These are phyloP conservation scores for Solanum tarapatanum DNA, from an alignment of 257 asterid genomes.

Conservation along the genomic window DNA sequence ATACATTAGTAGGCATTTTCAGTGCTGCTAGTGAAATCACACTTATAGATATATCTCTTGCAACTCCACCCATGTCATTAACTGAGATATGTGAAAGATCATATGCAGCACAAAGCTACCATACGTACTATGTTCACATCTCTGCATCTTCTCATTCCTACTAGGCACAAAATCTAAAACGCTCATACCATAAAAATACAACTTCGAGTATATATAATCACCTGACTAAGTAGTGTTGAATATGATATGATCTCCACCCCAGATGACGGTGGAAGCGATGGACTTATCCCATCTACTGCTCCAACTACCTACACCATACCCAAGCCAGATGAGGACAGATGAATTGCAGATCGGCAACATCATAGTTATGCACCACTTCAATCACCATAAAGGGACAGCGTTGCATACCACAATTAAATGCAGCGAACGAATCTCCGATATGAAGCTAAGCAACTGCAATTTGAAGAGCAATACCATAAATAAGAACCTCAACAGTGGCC, in stretches of 20 bases:
- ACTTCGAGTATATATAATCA: neutral
- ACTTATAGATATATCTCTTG: neutral
- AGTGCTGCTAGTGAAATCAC: neutral
- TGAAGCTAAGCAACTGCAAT: slow-evolving; percentile 64
- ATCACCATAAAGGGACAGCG: neutral
- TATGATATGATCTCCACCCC: slow-evolving; percentile 64
- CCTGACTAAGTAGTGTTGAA: slow-evolving; percentile 60
- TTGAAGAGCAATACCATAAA: neutral
- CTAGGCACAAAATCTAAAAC: neutral
- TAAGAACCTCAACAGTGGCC: neutral
- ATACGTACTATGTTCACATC: neutral
- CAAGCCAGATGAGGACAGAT: neutral
- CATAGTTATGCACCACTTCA: neutral
- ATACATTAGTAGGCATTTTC: neutral
- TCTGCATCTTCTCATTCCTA: neutral
- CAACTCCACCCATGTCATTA: neutral
- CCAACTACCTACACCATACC: slow-evolving; percentile 59
- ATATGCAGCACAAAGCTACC: neutral
- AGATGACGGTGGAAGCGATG: slow-evolving; percentile 59
- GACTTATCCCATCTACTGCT: slow-evolving; percentile 69
- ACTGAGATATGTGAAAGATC: neutral
- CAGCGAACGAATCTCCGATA: slow-evolving; percentile 69
- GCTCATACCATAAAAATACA: neutral
- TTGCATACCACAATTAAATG: slow-evolving; percentile 68
- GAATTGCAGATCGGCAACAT: neutral